Base-by-base conservation (phyloP, 164 flowering plant genomes). In the Nelumbo lutea region DNA sequence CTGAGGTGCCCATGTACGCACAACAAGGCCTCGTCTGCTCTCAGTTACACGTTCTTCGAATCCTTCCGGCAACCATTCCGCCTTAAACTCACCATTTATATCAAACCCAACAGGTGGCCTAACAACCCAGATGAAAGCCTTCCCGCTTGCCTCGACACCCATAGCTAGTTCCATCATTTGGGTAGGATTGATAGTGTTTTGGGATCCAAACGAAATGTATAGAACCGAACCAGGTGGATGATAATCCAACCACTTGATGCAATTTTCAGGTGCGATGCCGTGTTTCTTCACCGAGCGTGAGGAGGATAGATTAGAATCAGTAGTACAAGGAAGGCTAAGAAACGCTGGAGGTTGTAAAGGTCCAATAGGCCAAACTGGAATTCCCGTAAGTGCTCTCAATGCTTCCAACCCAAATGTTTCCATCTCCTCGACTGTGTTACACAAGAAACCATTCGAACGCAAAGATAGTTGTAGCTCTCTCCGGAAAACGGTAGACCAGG, bases 351-450 rank as follows among this genome's bases (percentile, higher is more conserved):
- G 64, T 4, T 61, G 65, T 44, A 72, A 13, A 9, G 75, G 75
- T 42, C 75, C 75, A 57, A 72, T 56, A 2, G 71, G 13, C 75
- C 71, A 72, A 53, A 67, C 67, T 43, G 67, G 65, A 7, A 13
- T 45, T 4, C 44, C 41, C 9, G 39, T 55, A 13, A 53, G n/a
- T 0, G 27, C 27, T 27, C 27, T 27, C 27, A 27, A 0, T 27
- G 27, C 27, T 27, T 27, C 27, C 27, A 46, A 59, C 62, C 8
- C 67, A 39, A 27, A 53, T 47, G 3, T 63, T 67, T 56, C 62
- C 70, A 2, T 27, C 27, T 27, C 27, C 27, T 27, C 27, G 27
- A 27, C 27, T 27, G 27, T 27, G 27, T 27, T 27, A 27, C 27
- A 27, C 27, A 27, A 27, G 27, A 27, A 27, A 27, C 27, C 27